Conservation (phyloP, 148 eudicot genomes). For the Vaccinium myrtillus region DNA sequence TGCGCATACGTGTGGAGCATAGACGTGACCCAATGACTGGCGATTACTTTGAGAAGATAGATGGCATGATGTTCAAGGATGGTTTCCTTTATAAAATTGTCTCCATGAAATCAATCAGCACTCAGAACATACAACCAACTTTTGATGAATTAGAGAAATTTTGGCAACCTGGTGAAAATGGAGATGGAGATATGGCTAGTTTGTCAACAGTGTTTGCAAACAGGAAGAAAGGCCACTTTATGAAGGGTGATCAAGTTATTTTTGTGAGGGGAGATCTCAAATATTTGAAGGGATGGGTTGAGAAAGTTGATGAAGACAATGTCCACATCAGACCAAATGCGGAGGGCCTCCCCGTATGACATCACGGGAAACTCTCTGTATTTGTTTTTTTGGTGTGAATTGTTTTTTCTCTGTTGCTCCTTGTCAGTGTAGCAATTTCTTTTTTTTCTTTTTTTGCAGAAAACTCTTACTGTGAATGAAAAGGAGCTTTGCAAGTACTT, state of each 20-base stretch:
- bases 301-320: slow-evolving; percentile 91
- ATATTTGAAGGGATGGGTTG: slow-evolving; percentile 90
- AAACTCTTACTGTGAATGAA: slow-evolving; percentile 79
- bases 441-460: slow-evolving; percentile 39
- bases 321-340: slow-evolving; percentile 82
- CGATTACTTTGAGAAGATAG: slow-evolving; percentile 74
- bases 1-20: slow-evolving; percentile 85
- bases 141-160: slow-evolving; percentile 96
- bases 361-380: background rate
- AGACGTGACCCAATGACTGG: slow-evolving; percentile 75
- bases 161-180: slow-evolving; percentile 66
- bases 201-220: slow-evolving; percentile 84
- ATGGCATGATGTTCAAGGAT: slow-evolving; percentile 94
- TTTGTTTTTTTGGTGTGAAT: background rate
- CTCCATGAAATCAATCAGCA: slow-evolving; percentile 79
- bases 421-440: slow-evolving; percentile 14
- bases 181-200: slow-evolving; percentile 85
- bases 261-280: slow-evolving; percentile 88
- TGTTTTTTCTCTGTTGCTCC: background rate
- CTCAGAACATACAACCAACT: slow-evolving; percentile 82
- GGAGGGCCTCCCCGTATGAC: slow-evolving; percentile 71
- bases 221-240: slow-evolving; percentile 95
- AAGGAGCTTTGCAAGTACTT: slow-evolving; percentile 95
- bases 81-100: slow-evolving; percentile 83
- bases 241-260: slow-evolving; percentile 95